Conservation (phyloP, 169 alveolate genomes). For the Plasmodium chabaudi region DNA sequence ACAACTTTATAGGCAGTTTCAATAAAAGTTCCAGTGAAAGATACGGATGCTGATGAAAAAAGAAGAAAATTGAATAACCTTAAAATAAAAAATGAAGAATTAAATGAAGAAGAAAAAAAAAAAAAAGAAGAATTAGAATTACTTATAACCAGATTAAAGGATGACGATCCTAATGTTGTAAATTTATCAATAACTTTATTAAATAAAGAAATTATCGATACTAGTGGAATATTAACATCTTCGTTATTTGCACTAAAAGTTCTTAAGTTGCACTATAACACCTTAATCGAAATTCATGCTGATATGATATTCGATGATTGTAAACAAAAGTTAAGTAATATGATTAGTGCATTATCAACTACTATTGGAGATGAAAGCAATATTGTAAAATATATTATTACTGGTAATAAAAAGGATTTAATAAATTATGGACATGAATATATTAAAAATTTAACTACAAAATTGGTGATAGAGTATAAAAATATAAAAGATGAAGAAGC, state of each 20-base stretch:
- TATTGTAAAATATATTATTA: slow-evolving; percentile 52
- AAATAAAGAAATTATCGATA: slow-evolving; percentile 65
- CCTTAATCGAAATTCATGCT: slow-evolving; percentile 48
- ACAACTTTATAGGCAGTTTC: slow-evolving; percentile 46
- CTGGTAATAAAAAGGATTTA: slow-evolving; percentile 53
- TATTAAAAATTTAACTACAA: slow-evolving; percentile 51
- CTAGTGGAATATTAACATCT: slow-evolving; percentile 68
- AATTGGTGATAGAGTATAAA: slow-evolving; percentile 47
- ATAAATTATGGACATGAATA: slow-evolving; percentile 73
- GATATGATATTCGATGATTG: slow-evolving; percentile 69
- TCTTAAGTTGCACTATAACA: slow-evolving; percentile 35
- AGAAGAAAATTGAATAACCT: slow-evolving; percentile 31
- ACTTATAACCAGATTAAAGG: slow-evolving; percentile 45
- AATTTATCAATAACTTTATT: slow-evolving; percentile 46
- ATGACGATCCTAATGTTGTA: slow-evolving; percentile 35
- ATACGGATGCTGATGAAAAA: slow-evolving; percentile 33
- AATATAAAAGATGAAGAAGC: slow-evolving; percentile 58
- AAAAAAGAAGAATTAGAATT: slow-evolving; percentile 71
- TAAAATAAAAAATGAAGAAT: slow-evolving; percentile 55
- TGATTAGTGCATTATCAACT: slow-evolving; percentile 76
- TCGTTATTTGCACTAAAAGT: slow-evolving; percentile 63
- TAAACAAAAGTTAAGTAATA: slow-evolving; percentile 52
- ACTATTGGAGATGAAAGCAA: slow-evolving; percentile 74
- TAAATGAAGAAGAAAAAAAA: slow-evolving; percentile 71
- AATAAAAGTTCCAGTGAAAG: slow-evolving; percentile 63